phyloP scores from a whole-genome alignment of 352 stramenopile species.

The Pythium oligandrum region DNA sequence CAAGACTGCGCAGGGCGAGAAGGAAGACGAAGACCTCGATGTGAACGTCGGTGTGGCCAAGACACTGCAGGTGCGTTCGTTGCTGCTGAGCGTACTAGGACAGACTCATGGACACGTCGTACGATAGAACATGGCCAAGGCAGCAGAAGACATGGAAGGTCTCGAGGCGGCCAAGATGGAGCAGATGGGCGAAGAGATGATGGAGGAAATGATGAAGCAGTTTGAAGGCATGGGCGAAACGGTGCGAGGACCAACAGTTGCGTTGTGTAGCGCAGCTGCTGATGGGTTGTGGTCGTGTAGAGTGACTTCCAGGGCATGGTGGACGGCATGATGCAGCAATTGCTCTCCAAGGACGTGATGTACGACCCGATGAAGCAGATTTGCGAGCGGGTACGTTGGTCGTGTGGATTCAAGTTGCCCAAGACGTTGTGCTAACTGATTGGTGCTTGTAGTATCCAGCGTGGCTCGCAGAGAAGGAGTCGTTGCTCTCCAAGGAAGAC shows the following conservation, averaged over 20 bases:
- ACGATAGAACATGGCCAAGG: conserved; percentile 81
- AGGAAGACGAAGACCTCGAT: conserved; percentile 53
- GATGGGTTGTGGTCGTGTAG: conserved; percentile 19
- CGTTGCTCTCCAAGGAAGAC: conserved; percentile 86
- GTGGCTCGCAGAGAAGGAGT: conserved; percentile 94
- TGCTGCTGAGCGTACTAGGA: conserved; percentile 3
- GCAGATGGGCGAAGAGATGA: conserved; percentile 93
- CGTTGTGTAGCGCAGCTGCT: not conserved
- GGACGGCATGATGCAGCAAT: conserved; percentile 97
- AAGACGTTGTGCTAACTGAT: conserved; percentile 1
- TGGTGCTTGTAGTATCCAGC: conserved; percentile 88
- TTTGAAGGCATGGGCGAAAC: conserved; percentile 95
- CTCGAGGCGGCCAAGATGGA: conserved; percentile 80
- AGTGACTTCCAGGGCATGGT: conserved; percentile 92
- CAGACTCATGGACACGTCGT: conserved; percentile 1
- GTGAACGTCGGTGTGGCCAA: conserved; percentile 80
- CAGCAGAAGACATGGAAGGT: conserved; percentile 82
- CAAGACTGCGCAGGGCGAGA: conserved; percentile 18
- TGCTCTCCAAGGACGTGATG: conserved; percentile 98
- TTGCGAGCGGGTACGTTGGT: conserved; percentile 72
- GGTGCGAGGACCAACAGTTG: conserved; percentile 25
- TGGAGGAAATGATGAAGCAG: conserved; percentile 95
- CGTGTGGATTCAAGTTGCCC: not conserved
- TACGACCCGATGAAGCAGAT: conserved; percentile 98
- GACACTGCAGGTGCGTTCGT: conserved; percentile 58